phyloP scores from a whole-genome alignment of 139 green algal species.

The Chlorella ohadii region DNA sequence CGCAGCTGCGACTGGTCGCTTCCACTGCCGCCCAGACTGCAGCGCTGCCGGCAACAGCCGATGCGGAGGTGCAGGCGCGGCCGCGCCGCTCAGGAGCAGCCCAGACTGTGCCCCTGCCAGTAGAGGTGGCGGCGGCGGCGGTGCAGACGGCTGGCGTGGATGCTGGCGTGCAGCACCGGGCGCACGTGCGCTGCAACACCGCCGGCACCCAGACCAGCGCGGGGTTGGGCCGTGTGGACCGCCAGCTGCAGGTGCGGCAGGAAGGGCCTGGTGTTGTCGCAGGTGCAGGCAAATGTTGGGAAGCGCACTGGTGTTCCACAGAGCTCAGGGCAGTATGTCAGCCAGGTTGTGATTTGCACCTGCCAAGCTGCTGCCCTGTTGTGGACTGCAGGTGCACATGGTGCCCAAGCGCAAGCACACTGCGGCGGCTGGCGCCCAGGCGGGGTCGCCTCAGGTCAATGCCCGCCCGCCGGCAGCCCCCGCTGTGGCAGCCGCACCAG shows the following conservation, averaged over 20 bases:
- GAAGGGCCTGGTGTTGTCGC: too few relatives aligned
- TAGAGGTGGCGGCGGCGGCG: not conserved
- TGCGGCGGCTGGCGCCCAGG: not conserved
- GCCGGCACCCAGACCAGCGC: not conserved
- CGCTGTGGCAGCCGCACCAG: not conserved
- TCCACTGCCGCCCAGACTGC: not conserved
- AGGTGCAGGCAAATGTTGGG: not conserved
- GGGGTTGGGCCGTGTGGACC: not conserved
- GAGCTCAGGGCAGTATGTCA: too few relatives aligned
- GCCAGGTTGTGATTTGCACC: too few relatives aligned
- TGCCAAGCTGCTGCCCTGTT: too few relatives aligned
- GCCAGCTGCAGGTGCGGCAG: not conserved
- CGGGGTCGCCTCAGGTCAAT: not conserved
- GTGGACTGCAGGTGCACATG: not conserved
- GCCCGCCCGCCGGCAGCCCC: not conserved
- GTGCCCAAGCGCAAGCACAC: not conserved
- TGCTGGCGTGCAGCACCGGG: not conserved
- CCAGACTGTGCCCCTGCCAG: not conserved
- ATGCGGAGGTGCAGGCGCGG: not conserved
- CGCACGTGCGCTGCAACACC: not conserved
- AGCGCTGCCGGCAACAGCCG: not conserved
- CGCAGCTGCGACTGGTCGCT: slow-evolving; percentile 16
- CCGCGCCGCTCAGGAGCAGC: too few relatives aligned
- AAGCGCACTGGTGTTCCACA: too few relatives aligned
- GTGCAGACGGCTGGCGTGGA: not conserved